Evolutionary conservation across 2,329 filamentous ascomycete genomes (phyloP).

Genomic region (Fusarium goolgardi): DNA sequence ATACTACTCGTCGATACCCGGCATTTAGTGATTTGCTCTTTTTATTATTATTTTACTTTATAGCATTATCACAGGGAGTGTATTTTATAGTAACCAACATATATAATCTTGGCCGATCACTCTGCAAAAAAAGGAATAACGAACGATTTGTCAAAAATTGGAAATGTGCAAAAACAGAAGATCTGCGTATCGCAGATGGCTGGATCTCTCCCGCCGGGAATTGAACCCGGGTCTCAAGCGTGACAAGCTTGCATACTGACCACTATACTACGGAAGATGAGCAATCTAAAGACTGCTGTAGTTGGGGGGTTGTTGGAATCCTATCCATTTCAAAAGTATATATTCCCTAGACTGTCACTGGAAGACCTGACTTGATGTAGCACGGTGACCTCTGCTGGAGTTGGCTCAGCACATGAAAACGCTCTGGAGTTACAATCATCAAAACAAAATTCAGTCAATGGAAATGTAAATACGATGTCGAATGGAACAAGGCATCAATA

Average conservation of each 20-base stretch:
- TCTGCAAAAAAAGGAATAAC: background rate
- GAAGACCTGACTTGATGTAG: too few relatives aligned
- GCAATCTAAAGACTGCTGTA: background rate
- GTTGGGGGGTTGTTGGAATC: background rate
- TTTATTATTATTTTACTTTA: slow-evolving; percentile 15
- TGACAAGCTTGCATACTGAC: slow-evolving; percentile 45
- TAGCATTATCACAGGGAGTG: slow-evolving; percentile 20
- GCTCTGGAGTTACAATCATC: too few relatives aligned
- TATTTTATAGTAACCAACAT: slow-evolving; percentile 20
- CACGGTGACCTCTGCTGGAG: too few relatives aligned
- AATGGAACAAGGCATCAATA: too few relatives aligned
- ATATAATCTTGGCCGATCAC: background rate
- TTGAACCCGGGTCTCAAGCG: slow-evolving; percentile 44
- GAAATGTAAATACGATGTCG: too few relatives aligned
- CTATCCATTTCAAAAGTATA: accelerated
- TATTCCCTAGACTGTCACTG: background rate
- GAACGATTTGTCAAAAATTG: background rate
- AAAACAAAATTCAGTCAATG: too few relatives aligned
- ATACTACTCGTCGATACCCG: slow-evolving; percentile 52
- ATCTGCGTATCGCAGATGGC: slow-evolving; percentile 29
- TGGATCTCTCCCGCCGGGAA: slow-evolving; percentile 43
- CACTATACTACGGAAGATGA: slow-evolving; percentile 26
- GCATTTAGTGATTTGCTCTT: slow-evolving; percentile 43
- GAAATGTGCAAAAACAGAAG: background rate
- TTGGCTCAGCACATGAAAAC: too few relatives aligned